Conservation (phyloP, 2,329 filamentous ascomycete genomes). For the Gremmenia infestans region DNA sequence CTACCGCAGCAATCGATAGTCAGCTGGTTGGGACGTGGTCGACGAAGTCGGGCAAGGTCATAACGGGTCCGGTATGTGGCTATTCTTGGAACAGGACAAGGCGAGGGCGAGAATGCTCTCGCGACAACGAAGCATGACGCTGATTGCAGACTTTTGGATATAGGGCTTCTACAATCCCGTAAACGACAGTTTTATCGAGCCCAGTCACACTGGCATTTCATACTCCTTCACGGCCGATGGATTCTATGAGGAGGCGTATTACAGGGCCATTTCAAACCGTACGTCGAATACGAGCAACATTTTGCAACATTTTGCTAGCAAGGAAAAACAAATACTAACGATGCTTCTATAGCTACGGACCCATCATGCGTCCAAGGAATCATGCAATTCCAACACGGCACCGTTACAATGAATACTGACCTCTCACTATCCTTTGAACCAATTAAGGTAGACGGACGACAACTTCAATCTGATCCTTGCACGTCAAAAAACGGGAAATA, state of each 20-base stretch:
- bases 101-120: background rate
- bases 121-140: background rate
- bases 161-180: slow-evolving; percentile 67
- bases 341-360: slow-evolving; percentile 41
- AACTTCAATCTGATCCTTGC: slow-evolving; percentile 63
- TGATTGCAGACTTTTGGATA: slow-evolving; percentile 9
- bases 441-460: slow-evolving; percentile 61
- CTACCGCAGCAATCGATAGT: slow-evolving; percentile 38
- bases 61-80: slow-evolving; percentile 60
- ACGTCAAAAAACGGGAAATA: slow-evolving; percentile 47
- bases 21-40: slow-evolving; percentile 66
- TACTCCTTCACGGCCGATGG: slow-evolving; percentile 69
- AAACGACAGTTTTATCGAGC: slow-evolving; percentile 62
- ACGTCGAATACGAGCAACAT: slow-evolving; percentile 27
- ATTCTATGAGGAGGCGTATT: slow-evolving; percentile 64
- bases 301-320: background rate
- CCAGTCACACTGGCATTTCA: slow-evolving; percentile 61
- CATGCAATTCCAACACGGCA: slow-evolving; percentile 71
- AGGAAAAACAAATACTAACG: background rate
- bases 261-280: slow-evolving; percentile 66
- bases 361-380: slow-evolving; percentile 60
- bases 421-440: slow-evolving; percentile 56
- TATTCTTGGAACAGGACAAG: slow-evolving; percentile 23
- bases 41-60: slow-evolving; percentile 62
- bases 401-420: slow-evolving; percentile 49